Evolutionary conservation across 1,139 yeast species (phyloP).

Genomic region (Geotrichum cucujoidarum): DNA sequence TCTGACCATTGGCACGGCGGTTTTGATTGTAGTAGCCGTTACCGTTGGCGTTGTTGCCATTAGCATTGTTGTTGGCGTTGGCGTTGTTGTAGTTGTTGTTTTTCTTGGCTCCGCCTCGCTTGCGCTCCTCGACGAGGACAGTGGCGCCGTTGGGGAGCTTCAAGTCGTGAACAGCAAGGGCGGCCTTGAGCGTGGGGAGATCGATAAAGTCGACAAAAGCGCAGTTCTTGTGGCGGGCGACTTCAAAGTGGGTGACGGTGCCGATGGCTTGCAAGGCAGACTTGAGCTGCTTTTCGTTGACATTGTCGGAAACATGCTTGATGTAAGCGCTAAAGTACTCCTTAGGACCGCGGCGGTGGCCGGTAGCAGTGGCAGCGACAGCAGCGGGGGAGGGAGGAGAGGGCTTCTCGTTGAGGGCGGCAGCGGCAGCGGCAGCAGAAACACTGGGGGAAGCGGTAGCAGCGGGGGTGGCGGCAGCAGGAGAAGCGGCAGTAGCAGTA

Average conservation of each 20-base stretch:
- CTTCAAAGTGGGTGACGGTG: constrained; percentile 36
- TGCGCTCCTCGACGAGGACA: constrained; percentile 11
- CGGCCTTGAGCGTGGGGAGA: constrained; percentile 33
- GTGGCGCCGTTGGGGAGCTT: constrained; percentile 28
- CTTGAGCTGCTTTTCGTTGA: constrained; percentile 31
- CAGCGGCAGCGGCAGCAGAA: constrained; percentile 12
- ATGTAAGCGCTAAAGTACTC: constrained; percentile 39
- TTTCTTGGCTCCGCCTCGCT: constrained; percentile 16
- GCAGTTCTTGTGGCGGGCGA: constrained; percentile 34
- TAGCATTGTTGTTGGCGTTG: not conserved
- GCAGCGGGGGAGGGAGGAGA: constrained; percentile 14
- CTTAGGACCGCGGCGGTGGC: constrained; percentile 19
- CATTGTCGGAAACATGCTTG: constrained; percentile 34
- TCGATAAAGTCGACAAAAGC: constrained; percentile 41
- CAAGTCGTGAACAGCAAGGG: constrained; percentile 33
- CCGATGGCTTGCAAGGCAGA: constrained; percentile 36
- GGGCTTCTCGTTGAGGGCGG: constrained; percentile 17
- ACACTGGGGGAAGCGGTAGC: constrained; percentile 16
- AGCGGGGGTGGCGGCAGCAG: constrained; percentile 11
- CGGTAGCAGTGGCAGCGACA: constrained; percentile 9
- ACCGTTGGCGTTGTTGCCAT: not conserved
- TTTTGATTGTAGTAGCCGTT: constrained; percentile 1
- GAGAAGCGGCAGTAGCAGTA: constrained; percentile 8
- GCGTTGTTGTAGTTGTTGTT: constrained; percentile 1
- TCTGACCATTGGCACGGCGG: constrained; percentile 8